Evolutionary conservation across 148 eudicot species (phyloP), one percentile per base, ranked within the genome.

Genomic region (Persicaria maculosa): DNA sequence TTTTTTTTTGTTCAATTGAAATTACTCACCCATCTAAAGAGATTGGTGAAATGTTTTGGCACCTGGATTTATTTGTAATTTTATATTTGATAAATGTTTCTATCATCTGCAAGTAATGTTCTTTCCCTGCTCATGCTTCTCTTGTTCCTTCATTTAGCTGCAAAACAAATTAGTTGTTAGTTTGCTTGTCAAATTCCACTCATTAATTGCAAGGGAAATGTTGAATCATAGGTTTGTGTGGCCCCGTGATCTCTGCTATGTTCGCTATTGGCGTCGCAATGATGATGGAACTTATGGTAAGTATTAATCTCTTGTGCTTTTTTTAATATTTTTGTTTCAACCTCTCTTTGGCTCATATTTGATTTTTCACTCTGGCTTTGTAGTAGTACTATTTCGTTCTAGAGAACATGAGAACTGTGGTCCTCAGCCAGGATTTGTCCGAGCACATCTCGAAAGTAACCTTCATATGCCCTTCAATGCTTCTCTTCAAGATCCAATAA

Each of bases 161-260:
- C 10, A 7, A 0, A 57, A 9, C 8, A 57, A 17, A 57, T 57
- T 57, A 57, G 19, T 57, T 19, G 11, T 57, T 20, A 57, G 31
- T 57, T 57, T 5, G 52, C 31, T 57, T 57, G 31, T 19, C 9
- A 17, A 17, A 6, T 57, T 57, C 62, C 62, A 19, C 4, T 20
- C 31, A 57, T 57, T 17, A 57, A 57, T n/a, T 20, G 62, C 25
- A 57, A 57, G 22, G 31, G 17, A 57, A 57, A 57, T 57, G 62
- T 57, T 57, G 62, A 31, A 31, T 31, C 40, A 1, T 84, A 93
- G 98, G 91, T 82, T 91, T 80, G 90, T 91, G 14, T 93, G 98
- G 98, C 98, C 98, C 11, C 97, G 98, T 71, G 98, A 93, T 80
- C 95, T 93, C 73, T 93, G 98, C 76, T 93, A 93, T 81, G 92